Base-by-base conservation (phyloP, 2,329 filamentous ascomycete species). In the Chaetomium sp. region DNA sequence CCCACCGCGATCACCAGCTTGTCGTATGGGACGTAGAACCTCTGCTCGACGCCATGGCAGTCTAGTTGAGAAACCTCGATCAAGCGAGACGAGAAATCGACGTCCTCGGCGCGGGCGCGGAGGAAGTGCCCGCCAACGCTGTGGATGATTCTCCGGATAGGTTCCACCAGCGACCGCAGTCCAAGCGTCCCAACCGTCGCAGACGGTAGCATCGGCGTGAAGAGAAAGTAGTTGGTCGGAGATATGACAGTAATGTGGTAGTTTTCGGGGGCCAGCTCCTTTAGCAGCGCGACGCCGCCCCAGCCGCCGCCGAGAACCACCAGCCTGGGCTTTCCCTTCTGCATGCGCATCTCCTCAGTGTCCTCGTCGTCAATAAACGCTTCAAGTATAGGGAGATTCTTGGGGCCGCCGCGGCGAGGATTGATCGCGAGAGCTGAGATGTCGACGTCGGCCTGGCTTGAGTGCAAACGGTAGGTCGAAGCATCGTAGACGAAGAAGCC, bases 201-300 rank as follows among this genome's bases (percentile, higher is more conserved):
- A 38, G 93, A 97, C 1, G 95, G 95, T 51, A 99, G 83, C 93
- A 99, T 98, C 0, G 95, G 95, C 1, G 95, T 99, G 77, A 99
- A 99, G 35, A 99, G 80, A 79, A 99, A 99, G 79, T 98, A 97
- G 73, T 98, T 98, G 42, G 90, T 90, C 0, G 95, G 94, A 13
- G 93, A 96, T 51, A 99, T 90, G 47, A 99, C 90, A 4, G 94
- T 98, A 70, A 99, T 89, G 77, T 99, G 93, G 75, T 97, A 99
- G 72, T 97, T 92, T 13, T 93, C 92, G 0, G 93, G 89, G 67
- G 94, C 90, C 68, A 99, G 79, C 67, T 92, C 90, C 80, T 99
- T 99, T 70, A 99, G 80, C 65, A 99, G 80, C 4, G 94, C 92
- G 66, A 99, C 91, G 72, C 92, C 92, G 61, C 93, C 95, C 95